phyloP scores from a whole-genome alignment of 352 stramenopile species.

The Phytophthora idaei region DNA sequence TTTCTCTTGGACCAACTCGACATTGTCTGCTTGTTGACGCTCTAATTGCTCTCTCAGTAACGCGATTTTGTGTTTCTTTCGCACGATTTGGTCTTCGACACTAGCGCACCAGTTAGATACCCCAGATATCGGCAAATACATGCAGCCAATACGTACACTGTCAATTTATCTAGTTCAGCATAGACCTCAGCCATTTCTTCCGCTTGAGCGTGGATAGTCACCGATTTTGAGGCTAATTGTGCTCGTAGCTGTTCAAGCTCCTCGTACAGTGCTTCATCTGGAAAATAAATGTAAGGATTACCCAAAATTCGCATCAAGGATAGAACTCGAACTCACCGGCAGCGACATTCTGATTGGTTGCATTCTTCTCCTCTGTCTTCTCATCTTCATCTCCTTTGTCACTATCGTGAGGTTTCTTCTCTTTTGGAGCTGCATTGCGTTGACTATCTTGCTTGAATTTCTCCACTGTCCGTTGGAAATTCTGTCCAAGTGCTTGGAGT shows the following conservation, averaged over 20 bases:
- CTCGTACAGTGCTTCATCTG: constrained; percentile 49
- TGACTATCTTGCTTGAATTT: constrained; percentile 64
- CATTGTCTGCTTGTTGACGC: constrained; percentile 52
- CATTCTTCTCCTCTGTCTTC: constrained; percentile 32
- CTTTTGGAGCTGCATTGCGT: constrained; percentile 31
- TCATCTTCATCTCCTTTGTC: constrained; percentile 39
- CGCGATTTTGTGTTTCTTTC: constrained; percentile 44
- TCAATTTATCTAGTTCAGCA: constrained; percentile 62
- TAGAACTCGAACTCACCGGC: constrained; percentile 9
- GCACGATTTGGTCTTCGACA: constrained; percentile 40
- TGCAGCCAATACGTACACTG: constrained; percentile 21
- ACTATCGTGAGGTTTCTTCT: constrained; percentile 39
- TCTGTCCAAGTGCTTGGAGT: constrained; percentile 66
- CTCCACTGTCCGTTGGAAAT: constrained; percentile 70
- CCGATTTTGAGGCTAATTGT: constrained; percentile 55
- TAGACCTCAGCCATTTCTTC: constrained; percentile 68
- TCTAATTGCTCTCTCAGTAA: constrained; percentile 50
- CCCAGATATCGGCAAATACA: background rate
- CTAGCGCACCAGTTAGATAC: constrained; percentile 18
- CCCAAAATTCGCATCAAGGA: background rate
- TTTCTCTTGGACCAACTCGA: constrained; percentile 60
- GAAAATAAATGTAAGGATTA: constrained; percentile 4
- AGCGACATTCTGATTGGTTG: constrained; percentile 15
- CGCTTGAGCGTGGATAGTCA: constrained; percentile 63
- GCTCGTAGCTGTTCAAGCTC: constrained; percentile 66